Base-by-base conservation (phyloP, 805 yeast species). In the Saccharomycopsis capsularis region DNA sequence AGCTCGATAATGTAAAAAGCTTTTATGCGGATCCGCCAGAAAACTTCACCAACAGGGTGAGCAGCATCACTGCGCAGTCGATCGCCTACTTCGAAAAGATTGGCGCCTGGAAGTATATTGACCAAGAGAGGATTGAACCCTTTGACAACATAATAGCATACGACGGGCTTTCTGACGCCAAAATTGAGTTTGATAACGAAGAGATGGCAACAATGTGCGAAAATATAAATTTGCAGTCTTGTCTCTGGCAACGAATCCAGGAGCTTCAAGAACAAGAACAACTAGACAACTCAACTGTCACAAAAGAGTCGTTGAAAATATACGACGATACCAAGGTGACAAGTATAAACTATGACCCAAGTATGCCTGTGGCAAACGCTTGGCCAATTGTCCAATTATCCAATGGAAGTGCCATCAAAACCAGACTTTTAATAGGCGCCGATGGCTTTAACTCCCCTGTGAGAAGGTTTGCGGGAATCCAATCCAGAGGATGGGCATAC, bases 361-460 rank as follows among this genome's bases (percentile, higher is more conserved):
- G 22, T 1, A 36, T 27, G n/a, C 6, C 23, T 1, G n/a, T 64
- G 35, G 48, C 63, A 0, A 66, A 67, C 24, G 76, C 78, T 42
- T 87, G 96, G 95, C 97, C 97, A 1, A 60, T 79, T 6, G 81
- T 91, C 13, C 69, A 74, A 23, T 68, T 90, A 13, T 75, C 78
- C 13, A 76, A 75, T 54, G 97, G 96, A 1, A 75, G 76, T 13
- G 55, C 60, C 11, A 70, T 82, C 44, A 76, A 77, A 58, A 75
- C 95, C 0, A 72, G 96, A 47, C 69, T 90, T n/a, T 68, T 90
- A 19, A 78, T 93, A 15, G 99, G 99, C 6, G 95, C 96, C 36
- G 99, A 93, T 63, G 99, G 99, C 1, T 88, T 81, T 63, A 87
- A 89, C 63, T 89, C 97, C 1, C 96, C 97, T 0, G 98, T 85